A percentile compares a stretch with the other conserved stretches of the same genome.
These are phyloP conservation scores for Plectranthus barbatus DNA, from an alignment of 257 asterid species.

Conservation along the genomic window DNA sequence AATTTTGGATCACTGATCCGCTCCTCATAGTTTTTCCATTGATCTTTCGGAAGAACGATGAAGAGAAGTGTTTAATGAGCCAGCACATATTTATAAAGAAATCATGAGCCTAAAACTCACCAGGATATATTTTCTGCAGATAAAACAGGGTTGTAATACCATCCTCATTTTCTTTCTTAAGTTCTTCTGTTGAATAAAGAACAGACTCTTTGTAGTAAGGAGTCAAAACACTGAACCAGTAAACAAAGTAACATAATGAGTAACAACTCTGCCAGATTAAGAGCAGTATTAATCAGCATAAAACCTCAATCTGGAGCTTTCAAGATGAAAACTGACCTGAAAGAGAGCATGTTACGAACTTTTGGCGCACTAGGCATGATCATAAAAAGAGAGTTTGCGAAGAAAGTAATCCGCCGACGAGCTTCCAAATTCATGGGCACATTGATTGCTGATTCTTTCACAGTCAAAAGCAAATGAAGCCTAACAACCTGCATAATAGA, in stretches of 20 bases:
- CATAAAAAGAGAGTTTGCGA: slow-evolving; percentile 94
- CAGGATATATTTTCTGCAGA: slow-evolving; percentile 93
- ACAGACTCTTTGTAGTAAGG: slow-evolving; percentile 91
- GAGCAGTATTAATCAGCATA: slow-evolving; percentile 14
- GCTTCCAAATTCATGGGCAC: slow-evolving; percentile 95
- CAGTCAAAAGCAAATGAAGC: slow-evolving; percentile 91
- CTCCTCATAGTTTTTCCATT: slow-evolving; percentile 84
- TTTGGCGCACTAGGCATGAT: slow-evolving; percentile 91
- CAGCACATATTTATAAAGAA: slow-evolving; percentile 8
- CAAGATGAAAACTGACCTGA: slow-evolving; percentile 57
- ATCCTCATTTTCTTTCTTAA: slow-evolving; percentile 86
- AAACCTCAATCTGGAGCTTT: slow-evolving; percentile 7
- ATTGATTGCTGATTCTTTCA: slow-evolving; percentile 90
- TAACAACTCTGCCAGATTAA: slow-evolving; percentile 6
- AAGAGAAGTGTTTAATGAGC: slow-evolving; percentile 11
- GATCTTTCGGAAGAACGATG: slow-evolving; percentile 33
- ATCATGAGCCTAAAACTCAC: slow-evolving; percentile 32
- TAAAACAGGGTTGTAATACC: slow-evolving; percentile 85
- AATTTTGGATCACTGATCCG: slow-evolving; percentile 55
- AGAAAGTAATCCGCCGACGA: slow-evolving; percentile 89
- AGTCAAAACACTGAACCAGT: slow-evolving; percentile 68
- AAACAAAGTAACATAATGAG: slow-evolving; percentile 12
- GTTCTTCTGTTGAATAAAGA: slow-evolving; percentile 84
- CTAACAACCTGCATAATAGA: slow-evolving; percentile 64
- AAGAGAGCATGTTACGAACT: slow-evolving; percentile 95